These are phyloP conservation scores for Chamaenerion angustifolium DNA, from an alignment of 345 rosid species.

Conservation along the genomic window DNA sequence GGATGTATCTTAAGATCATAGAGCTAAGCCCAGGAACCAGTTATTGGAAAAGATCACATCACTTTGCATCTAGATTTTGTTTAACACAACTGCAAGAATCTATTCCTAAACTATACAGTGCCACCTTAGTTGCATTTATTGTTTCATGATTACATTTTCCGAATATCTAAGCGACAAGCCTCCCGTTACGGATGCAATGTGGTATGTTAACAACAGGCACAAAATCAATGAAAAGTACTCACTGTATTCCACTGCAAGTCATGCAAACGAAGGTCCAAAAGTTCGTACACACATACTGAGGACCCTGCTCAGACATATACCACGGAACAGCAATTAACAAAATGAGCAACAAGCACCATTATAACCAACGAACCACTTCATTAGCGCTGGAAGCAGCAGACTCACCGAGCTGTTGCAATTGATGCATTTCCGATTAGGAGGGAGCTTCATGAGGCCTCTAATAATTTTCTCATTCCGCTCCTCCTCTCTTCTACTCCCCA, in stretches of 20 bases:
- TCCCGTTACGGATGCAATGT: background rate
- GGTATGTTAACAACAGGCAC: background rate
- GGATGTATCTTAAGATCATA: too few relatives aligned
- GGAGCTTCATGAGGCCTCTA: slow-evolving; percentile 94
- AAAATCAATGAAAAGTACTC: slow-evolving; percentile 21
- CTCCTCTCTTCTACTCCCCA: slow-evolving; percentile 88
- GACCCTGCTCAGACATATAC: slow-evolving; percentile 52
- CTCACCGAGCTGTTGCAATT: slow-evolving; percentile 89
- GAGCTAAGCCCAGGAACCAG: too few relatives aligned
- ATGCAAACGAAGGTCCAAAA: slow-evolving; percentile 92
- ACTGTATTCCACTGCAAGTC: slow-evolving; percentile 96
- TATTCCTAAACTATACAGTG: too few relatives aligned
- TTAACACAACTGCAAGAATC: background rate
- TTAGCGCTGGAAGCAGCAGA: background rate
- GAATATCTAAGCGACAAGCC: background rate
- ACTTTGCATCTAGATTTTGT: background rate
- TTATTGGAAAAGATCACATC: background rate
- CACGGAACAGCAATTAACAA: slow-evolving; percentile 1
- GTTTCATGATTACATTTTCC: background rate
- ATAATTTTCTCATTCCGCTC: slow-evolving; percentile 92
- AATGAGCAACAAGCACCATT: background rate
- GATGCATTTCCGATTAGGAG: slow-evolving; percentile 93
- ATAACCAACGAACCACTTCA: too few relatives aligned
- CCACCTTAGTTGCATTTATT: too few relatives aligned
- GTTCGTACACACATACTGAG: slow-evolving; percentile 86